These are phyloP conservation scores for Mycena epipterygia DNA, from an alignment of 768 basidiomycete genomes.

Conservation along the genomic window DNA sequence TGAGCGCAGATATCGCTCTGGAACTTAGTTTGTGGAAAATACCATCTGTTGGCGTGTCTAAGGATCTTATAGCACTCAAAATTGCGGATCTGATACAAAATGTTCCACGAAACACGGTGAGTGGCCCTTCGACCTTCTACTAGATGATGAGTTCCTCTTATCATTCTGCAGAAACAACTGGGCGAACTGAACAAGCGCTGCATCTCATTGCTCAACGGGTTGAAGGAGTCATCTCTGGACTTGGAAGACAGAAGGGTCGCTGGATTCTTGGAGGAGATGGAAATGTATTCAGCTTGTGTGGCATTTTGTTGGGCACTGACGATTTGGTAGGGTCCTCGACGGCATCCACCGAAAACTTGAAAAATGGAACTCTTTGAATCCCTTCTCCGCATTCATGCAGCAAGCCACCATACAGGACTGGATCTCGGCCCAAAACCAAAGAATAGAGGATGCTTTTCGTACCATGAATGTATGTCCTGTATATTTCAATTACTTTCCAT, in stretches of 20 bases:
- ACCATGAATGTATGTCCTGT: not conserved
- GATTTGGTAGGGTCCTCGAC: not conserved
- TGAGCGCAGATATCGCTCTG: not conserved
- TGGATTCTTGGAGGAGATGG: not conserved
- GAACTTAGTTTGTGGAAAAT: not conserved
- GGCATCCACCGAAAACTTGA: not conserved
- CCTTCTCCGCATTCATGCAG: not conserved
- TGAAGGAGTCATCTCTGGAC: not conserved
- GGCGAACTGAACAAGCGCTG: not conserved
- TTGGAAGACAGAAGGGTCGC: not conserved
- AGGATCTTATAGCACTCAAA: not conserved
- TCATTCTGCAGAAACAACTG: not conserved
- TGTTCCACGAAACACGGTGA: not conserved
- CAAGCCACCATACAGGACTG: not conserved
- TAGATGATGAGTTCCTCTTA: not conserved
- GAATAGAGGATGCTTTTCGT: not conserved
- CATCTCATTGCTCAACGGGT: not conserved
- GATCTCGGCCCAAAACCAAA: conserved; percentile 1
- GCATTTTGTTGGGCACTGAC: not conserved
- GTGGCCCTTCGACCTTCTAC: not conserved
- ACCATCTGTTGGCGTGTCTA: not conserved
- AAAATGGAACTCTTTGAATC: not conserved
- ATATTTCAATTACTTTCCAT: not conserved
- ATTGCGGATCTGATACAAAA: not conserved
- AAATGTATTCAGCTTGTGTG: not conserved